Evolutionary conservation across 768 basidiomycete genomes (phyloP), one percentile per base, ranked within the genome.

Genomic region (Galerina marginata): DNA sequence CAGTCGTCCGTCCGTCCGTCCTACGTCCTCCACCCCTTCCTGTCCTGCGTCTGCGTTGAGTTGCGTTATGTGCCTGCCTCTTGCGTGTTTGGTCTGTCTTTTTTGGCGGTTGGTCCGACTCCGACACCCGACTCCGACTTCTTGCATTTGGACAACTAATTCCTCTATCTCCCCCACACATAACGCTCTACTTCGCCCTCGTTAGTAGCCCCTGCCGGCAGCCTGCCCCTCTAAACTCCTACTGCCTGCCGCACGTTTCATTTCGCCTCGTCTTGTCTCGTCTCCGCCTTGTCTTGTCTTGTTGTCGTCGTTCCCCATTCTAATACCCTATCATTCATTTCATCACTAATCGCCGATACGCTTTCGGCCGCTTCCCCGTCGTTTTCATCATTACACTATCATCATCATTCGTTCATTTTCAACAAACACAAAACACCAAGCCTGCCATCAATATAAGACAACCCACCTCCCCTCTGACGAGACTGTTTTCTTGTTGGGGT

Each of bases 211-310:
- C 16, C 26, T 29, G 26, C 47, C 29, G 26, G 16, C 12, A 15
- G 10, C 48, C 25, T 26, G 48, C 46, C 47, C 9, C 48, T 33
- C 29, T 33, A 33, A 33, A 33, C 29, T 9, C 26, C 14, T 48
- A 14, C 47, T 48, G 26, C 15, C 50, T 51, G 50, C 50, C 50
- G 37, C 38, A 59, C 39, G 40, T 39, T 52, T 51, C 40, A 16
- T 59, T 20, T 59, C 58, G 33, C 20, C 25, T 50, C 53, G 50
- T 38, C 50, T 53, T 23, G 15, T 33, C 29, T 33, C 29, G 29
- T 33, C 29, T 33, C 29, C 20, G 20, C 20, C 29, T 33, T 33
- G 29, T 33, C 29, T 33, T 33, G 29, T 33, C 29, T 33, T 33
- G 29, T 33, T 33, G 29, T 33, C 29, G 29, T 33, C 29, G 29